Base-by-base conservation (phyloP, 2,329 filamentous ascomycete species). In the Pseudogymnoascus pannorum region DNA sequence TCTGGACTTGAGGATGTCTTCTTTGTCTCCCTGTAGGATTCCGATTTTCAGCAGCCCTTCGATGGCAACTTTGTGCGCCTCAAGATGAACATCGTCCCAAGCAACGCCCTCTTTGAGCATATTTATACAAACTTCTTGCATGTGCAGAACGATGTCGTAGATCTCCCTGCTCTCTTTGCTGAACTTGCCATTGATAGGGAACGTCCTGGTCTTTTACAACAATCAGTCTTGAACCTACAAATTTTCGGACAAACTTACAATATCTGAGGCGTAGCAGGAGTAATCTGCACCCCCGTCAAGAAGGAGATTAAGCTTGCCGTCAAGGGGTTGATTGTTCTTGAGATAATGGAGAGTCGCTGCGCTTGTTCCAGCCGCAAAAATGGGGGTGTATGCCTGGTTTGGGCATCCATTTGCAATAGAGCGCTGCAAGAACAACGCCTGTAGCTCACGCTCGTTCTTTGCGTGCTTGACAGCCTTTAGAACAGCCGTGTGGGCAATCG, bases 321-420 rank as follows among this genome's bases (percentile, higher is more conserved):
- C 75, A 35, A 93, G 76, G 0, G 86, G 80, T 69, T 87, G 81
- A 65, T 92, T 80, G 72, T 96, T 96, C 70, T 87, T 84, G 22
- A 91, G 84, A 69, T 97, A 97, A 76, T 97, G 93, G 33, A 97
- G 81, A 1, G 91, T 94, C 4, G 92, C 90, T 0, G 89, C 92
- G 14, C 89, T 87, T 4, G 85, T 81, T 9, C 93, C 93, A 33
- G 84, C 84, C 0, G 91, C 93, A 16, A 94, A 86, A 69, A 97
- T 97, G 63, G 88, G 87, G 66, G 89, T 84, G 75, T 97, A 97
- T 1, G 93, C 87, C 78, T 95, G 91, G 68, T 94, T 86, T 71
- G 86, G 87, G 59, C 88, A 88, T 22, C 89, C 89, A 64, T 87
- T 81, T 59, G 86, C 82, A 63, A 94, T 83, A 72, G 90, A 95